Evolutionary conservation across 768 basidiomycete species (phyloP).

Genomic region (Psilocybe azurescens): DNA sequence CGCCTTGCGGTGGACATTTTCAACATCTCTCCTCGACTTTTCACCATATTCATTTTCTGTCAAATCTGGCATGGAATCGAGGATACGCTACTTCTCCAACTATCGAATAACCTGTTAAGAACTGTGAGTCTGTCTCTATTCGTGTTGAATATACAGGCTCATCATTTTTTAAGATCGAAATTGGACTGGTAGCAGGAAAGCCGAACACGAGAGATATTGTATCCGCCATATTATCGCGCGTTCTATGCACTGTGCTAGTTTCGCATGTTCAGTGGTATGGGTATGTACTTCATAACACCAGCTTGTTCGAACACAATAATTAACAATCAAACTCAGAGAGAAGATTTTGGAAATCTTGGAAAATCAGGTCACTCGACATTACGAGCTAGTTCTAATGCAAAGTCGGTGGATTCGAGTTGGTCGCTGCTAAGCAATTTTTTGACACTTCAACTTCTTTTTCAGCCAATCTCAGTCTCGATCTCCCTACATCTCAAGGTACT

Average conservation of each 20-base stretch:
- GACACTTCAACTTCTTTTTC: background rate
- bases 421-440: background rate
- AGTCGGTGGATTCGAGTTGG: background rate
- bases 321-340: background rate
- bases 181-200: background rate
- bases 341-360: conserved; percentile 4
- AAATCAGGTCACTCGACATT: conserved; percentile 11
- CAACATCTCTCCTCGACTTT: conserved; percentile 11
- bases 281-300: background rate
- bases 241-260: conserved; percentile 5
- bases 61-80: conserved; percentile 14
- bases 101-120: conserved; percentile 13
- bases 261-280: conserved; percentile 8
- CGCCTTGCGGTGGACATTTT: conserved; percentile 10
- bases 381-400: conserved; percentile 9
- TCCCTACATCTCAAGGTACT: conserved; percentile 12
- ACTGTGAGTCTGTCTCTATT: conserved; percentile 3
- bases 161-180: conserved; percentile 4
- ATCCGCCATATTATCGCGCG: background rate
- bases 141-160: background rate
- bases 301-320: background rate
- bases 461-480: conserved; percentile 11
- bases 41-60: conserved; percentile 8
- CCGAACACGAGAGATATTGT: conserved; percentile 4
- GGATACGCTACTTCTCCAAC: conserved; percentile 15